Conservation (phyloP, 257 asterid species). For the Solanum chmielewskii region DNA sequence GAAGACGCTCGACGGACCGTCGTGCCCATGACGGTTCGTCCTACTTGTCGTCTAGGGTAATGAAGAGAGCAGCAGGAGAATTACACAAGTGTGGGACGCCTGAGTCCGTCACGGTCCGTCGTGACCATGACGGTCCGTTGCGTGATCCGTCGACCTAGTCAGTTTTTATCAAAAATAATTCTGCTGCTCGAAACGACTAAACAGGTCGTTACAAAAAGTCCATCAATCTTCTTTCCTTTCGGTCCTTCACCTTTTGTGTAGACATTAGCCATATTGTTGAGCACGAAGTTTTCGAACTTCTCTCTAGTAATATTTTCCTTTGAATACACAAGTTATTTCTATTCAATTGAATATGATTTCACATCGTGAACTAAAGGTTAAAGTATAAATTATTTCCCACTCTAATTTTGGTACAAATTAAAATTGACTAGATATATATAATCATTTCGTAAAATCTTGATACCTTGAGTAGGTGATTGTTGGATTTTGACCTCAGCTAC, state of each 20-base stretch:
- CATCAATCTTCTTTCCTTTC: constrained; percentile 34
- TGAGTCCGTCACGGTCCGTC: too few species aligned
- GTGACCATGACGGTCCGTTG: too few species aligned
- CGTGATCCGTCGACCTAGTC: too few species aligned
- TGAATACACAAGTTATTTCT: not conserved
- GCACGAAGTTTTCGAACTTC: constrained; percentile 15
- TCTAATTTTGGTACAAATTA: not conserved
- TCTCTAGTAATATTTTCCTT: not conserved
- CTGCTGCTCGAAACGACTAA: too few species aligned
- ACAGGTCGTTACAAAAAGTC: constrained; percentile 9
- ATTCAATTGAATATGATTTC: not conserved
- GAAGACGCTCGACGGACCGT: too few species aligned
- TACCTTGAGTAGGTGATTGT: constrained; percentile 34
- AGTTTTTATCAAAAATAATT: too few species aligned
- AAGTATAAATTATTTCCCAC: not conserved
- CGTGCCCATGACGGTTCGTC: too few species aligned
- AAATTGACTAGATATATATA: not conserved
- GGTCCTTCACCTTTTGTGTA: constrained; percentile 41
- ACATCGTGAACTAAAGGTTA: not conserved
- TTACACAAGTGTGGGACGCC: too few species aligned
- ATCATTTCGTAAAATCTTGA: not conserved
- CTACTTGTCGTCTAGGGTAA: too few species aligned
- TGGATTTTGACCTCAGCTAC: constrained; percentile 26
- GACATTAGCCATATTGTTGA: constrained; percentile 53
- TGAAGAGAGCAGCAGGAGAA: too few species aligned